Evolutionary conservation across 371 early-diverging fungal genomes (phyloP).

Genomic region (Batrachochytrium dendrobatidis): DNA sequence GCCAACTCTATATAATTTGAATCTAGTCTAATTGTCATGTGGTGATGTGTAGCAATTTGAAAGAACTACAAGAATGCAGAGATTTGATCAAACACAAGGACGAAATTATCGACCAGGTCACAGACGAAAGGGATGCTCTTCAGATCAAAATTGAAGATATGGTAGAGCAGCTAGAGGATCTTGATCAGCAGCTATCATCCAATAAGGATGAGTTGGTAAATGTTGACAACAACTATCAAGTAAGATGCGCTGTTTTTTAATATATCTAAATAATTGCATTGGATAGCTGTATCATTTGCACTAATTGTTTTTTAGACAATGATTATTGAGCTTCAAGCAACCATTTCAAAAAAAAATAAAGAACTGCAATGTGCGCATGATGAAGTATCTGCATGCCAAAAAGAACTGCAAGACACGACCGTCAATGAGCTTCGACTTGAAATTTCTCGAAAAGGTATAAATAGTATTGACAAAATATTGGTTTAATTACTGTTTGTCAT

Average conservation of each 20-base stretch:
- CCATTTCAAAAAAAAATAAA: constrained; percentile 3
- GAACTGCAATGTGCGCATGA: constrained; percentile 4
- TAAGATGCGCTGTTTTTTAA: no score
- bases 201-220: constrained; percentile 9
- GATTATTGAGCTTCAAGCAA: neutral
- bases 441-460: neutral
- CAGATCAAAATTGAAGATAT: constrained; percentile 31
- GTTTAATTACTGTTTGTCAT: no score
- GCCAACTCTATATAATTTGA: neutral
- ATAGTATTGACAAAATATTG: no score
- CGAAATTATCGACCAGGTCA: constrained; percentile 27
- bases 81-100: constrained; percentile 17
- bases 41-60: constrained; percentile 15
- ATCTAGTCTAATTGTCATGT: neutral
- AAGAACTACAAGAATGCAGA: constrained; percentile 22
- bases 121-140: constrained; percentile 30
- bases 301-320: neutral
- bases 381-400: constrained; percentile 5
- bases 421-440: neutral
- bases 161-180: constrained; percentile 18
- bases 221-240: neutral
- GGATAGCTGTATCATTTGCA: neutral
- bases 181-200: neutral
- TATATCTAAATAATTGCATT: neutral
- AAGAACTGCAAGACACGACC: neutral